A percentile compares a stretch with the other conserved stretches of the same genome.
These are phyloP conservation scores for Sclerotinia sclerotiorum DNA, from an alignment of 2,329 filamentous ascomycete species.

Conservation along the genomic window DNA sequence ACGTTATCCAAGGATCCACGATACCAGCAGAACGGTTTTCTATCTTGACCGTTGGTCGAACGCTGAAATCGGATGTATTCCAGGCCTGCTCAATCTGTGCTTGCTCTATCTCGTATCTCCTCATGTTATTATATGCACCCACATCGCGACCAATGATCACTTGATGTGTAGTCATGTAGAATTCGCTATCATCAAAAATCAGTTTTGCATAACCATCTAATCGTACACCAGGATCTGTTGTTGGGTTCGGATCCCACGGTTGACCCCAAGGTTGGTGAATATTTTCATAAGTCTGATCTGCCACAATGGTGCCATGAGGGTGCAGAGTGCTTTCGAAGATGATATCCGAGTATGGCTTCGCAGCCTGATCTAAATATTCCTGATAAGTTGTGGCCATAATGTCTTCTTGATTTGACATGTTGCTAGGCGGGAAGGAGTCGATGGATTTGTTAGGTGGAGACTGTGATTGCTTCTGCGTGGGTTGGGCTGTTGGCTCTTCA, in stretches of 20 bases:
- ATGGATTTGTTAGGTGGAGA: neutral
- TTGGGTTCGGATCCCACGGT: neutral
- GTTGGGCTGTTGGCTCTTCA: neutral
- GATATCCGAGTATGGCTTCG: neutral
- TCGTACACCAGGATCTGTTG: neutral
- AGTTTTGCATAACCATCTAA: slow-evolving; percentile 52
- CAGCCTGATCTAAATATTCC: neutral
- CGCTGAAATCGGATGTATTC: slow-evolving; percentile 47
- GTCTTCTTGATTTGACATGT: neutral
- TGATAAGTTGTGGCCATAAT: neutral
- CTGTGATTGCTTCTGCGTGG: neutral
- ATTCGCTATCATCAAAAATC: slow-evolving; percentile 72
- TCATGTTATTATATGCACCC: slow-evolving; percentile 15
- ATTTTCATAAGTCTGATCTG: neutral
- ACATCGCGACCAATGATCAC: slow-evolving; percentile 73
- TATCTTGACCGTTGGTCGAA: slow-evolving; percentile 56
- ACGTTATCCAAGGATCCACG: slow-evolving; percentile 41
- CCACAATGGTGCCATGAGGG: neutral
- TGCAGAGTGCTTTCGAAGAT: neutral
- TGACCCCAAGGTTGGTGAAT: neutral
- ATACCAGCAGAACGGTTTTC: slow-evolving; percentile 70
- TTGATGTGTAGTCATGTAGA: slow-evolving; percentile 74
- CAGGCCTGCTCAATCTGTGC: slow-evolving; percentile 45
- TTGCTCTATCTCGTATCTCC: slow-evolving; percentile 14
- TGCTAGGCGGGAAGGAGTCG: neutral